A percentile compares a stretch with the other conserved stretches of the same genome.
Conservation (phyloP, 2,329 filamentous ascomycete species). For the Ophiostoma novo-ulmi region DNA sequence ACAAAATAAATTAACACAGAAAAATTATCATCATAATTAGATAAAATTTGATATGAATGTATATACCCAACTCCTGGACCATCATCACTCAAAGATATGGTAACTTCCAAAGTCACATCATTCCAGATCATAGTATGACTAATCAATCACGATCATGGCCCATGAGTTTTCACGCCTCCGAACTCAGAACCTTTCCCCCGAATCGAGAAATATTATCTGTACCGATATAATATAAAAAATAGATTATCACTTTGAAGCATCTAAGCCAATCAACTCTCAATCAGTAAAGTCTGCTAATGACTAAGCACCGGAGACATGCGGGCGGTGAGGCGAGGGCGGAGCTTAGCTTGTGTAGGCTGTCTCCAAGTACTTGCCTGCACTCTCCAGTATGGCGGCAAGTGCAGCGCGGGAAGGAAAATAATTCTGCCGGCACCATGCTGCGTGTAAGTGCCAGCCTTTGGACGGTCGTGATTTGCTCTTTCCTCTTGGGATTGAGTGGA, state of each 20-base stretch:
- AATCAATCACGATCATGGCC: background rate
- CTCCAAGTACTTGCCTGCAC: background rate
- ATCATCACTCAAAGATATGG: no score
- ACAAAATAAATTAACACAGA: background rate
- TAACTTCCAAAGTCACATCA: background rate
- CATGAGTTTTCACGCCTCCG: background rate
- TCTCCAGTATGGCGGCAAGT: background rate
- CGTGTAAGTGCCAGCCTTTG: background rate
- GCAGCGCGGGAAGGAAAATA: constrained; percentile 23
- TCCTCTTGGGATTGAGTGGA: background rate
- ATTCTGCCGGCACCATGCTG: constrained; percentile 21
- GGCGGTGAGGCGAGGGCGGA: constrained; percentile 7
- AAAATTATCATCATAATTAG: background rate
- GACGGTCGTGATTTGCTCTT: background rate
- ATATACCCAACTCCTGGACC: no score
- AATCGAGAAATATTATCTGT: background rate
- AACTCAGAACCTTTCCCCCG: background rate
- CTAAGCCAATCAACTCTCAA: background rate
- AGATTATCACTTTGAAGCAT: background rate
- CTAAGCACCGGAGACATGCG: constrained; percentile 5
- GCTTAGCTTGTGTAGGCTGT: no score
- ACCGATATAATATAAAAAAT: background rate
- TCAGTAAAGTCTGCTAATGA: background rate
- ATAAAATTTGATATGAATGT: background rate
- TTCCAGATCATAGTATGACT: background rate